These are phyloP conservation scores for Chalciporus piperatus DNA, from an alignment of 768 basidiomycete species.

Conservation along the genomic window DNA sequence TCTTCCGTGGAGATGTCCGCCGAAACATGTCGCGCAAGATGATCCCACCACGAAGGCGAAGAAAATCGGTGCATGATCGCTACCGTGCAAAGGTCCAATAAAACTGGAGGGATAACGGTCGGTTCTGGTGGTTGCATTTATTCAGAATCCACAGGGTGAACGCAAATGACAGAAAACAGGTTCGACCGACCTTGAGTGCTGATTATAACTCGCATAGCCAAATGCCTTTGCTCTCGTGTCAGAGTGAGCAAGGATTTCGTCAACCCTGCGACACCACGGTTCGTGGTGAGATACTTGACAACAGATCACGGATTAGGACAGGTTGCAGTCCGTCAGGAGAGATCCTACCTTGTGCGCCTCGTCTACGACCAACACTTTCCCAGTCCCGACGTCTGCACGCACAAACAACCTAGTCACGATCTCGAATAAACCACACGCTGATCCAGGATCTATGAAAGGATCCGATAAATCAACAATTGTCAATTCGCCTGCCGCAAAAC, in stretches of 20 bases:
- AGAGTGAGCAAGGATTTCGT: constrained; percentile 54
- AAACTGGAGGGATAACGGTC: constrained; percentile 59
- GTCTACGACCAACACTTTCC: constrained; percentile 65
- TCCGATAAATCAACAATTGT: constrained; percentile 69
- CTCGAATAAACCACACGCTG: constrained; percentile 65
- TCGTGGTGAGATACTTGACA: constrained; percentile 51
- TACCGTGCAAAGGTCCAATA: constrained; percentile 62
- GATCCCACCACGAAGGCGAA: constrained; percentile 69
- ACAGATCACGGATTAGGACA: neutral
- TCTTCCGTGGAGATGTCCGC: constrained; percentile 52
- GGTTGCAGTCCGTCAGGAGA: neutral
- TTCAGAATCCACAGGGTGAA: neutral
- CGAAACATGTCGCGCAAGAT: constrained; percentile 59
- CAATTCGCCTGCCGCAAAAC: constrained; percentile 54
- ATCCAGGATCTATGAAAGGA: constrained; percentile 60
- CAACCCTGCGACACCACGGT: constrained; percentile 42
- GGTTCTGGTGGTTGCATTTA: constrained; percentile 45
- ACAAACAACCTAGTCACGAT: constrained; percentile 61
- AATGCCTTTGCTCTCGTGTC: constrained; percentile 64
- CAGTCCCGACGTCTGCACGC: constrained; percentile 51
- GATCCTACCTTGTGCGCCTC: constrained; percentile 65
- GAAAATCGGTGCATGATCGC: constrained; percentile 66
- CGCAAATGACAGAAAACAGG: neutral
- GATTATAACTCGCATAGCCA: constrained; percentile 68
- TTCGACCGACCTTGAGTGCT: constrained; percentile 61